Base-by-base conservation (phyloP, 352 stramenopile genomes). In the Phytophthora capsici region DNA sequence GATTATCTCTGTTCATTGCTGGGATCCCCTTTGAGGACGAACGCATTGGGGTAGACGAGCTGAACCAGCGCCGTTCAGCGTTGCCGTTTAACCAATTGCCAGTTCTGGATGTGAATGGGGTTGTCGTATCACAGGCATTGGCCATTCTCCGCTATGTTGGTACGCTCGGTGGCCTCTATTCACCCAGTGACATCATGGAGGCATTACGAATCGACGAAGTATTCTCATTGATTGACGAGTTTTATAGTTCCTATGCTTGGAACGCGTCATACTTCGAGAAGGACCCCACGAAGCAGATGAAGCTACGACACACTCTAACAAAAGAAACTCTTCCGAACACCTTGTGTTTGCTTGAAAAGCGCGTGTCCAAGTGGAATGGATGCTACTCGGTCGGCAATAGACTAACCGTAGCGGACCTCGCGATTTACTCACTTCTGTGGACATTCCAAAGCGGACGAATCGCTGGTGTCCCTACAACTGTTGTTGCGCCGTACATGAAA, bases 131-230 rank as follows among this genome's bases (percentile, higher is more conserved):
- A 3, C 82, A 95, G 60, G 74, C 73, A 2, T 47, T 73, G 19
- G 73, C 77, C 14, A 84, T 93, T 41, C 50, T 92, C 7, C 77
- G 82, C 2, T 93, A 90, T 44, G 81, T 68, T 34, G 86, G 86
- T 4, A 87, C 71, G 5, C 65, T 91, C 22, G 50, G 57, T 4
- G 63, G 63, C 0, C 58, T 90, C 1, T 90, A 89, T 34, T 72
- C 79, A 9, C 22, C 55, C 4, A 73, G 47, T 30, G 46, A 87
- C 43, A 37, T 45, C 10, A 36, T 77, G 9, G 46, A 70, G 12
- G 62, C 69, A 5, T 55, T 75, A 1, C 63, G 64, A 22, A 64
- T 82, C 4, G 77, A 90, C 41, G 80, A 86, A 36, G 65, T 87
- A 41, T 68, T 87, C 41, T 64, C 66, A 5, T 34, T 75, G 19